These are phyloP conservation scores for Bonia amplexicaulis DNA, from an alignment of 176 grass and related monocot genomes.

Conservation along the genomic window DNA sequence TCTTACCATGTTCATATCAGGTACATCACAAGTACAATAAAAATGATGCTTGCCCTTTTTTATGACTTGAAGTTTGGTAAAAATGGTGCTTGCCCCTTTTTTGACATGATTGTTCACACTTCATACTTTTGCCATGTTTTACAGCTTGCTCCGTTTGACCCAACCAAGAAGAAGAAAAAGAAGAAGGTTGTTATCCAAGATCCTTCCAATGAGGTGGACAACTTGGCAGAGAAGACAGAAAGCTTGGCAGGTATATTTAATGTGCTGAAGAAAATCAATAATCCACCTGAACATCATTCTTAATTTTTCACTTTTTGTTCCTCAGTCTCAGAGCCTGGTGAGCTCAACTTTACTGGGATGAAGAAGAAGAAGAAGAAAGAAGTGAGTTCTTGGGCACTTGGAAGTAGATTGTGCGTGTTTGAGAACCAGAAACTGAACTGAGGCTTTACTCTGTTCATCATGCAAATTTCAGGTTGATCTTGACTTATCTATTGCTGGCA, in stretches of 20 bases:
- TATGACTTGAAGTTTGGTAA: neutral
- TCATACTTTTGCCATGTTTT: neutral
- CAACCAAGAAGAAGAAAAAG: constrained; percentile 91
- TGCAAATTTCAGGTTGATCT: constrained; percentile 61
- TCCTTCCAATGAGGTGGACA: constrained; percentile 53
- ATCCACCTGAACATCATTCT: neutral
- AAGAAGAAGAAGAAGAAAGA: constrained; percentile 92
- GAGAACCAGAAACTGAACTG: neutral
- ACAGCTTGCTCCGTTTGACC: constrained; percentile 73
- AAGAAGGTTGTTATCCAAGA: constrained; percentile 76
- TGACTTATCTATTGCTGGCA: constrained; percentile 32
- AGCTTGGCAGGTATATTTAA: constrained; percentile 21
- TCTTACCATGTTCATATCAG: neutral
- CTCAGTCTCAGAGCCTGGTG: constrained; percentile 40
- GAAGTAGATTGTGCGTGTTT: neutral
- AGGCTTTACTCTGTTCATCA: neutral
- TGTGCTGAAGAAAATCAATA: neutral
- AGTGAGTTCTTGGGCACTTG: constrained; percentile 18
- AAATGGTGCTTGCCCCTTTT: neutral
- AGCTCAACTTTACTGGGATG: constrained; percentile 47
- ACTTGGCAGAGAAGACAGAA: constrained; percentile 56
- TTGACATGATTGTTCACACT: neutral
- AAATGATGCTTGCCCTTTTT: neutral
- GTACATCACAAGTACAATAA: neutral
- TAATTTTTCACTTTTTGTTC: constrained; percentile 3